Evolutionary conservation across 495 filamentous ascomycete genomes (phyloP).

Genomic region (Trichoderma parareesei): DNA sequence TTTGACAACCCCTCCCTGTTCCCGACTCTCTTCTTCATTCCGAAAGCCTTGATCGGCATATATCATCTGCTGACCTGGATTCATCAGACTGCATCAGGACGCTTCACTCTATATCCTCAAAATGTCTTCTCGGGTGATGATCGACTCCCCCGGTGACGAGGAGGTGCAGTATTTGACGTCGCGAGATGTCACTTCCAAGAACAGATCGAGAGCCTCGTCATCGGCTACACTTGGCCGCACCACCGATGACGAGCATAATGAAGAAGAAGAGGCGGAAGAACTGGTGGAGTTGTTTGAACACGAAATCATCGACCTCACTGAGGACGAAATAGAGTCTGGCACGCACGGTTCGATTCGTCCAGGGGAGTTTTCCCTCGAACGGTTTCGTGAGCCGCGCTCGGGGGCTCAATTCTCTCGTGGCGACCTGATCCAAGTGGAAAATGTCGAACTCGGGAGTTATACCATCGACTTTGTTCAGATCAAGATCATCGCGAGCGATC

Average conservation of each 20-base stretch:
- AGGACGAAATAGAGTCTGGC: not conserved
- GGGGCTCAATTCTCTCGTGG: not conserved
- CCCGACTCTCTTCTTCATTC: not conserved
- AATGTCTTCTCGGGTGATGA: not conserved
- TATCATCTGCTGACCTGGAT: too few species aligned
- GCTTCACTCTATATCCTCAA: not conserved
- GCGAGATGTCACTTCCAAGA: not conserved
- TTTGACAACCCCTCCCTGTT: not conserved
- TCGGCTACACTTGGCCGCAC: not conserved
- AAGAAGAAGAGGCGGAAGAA: not conserved
- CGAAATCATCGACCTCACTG: slow-evolving; percentile 7
- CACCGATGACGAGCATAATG: not conserved
- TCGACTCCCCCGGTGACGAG: not conserved
- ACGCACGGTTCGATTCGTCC: not conserved
- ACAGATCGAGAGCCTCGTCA: not conserved
- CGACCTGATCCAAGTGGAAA: not conserved
- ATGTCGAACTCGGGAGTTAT: not conserved
- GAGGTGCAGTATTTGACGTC: not conserved
- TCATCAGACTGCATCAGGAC: not conserved
- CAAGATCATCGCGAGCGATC: not conserved
- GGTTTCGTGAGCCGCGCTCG: not conserved
- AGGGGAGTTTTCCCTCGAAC: not conserved
- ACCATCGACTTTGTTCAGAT: not conserved
- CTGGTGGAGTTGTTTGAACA: not conserved
- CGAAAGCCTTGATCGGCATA: too few species aligned